Base-by-base conservation (phyloP, 2,329 filamentous ascomycete genomes). In the Talaromyces marneffei region DNA sequence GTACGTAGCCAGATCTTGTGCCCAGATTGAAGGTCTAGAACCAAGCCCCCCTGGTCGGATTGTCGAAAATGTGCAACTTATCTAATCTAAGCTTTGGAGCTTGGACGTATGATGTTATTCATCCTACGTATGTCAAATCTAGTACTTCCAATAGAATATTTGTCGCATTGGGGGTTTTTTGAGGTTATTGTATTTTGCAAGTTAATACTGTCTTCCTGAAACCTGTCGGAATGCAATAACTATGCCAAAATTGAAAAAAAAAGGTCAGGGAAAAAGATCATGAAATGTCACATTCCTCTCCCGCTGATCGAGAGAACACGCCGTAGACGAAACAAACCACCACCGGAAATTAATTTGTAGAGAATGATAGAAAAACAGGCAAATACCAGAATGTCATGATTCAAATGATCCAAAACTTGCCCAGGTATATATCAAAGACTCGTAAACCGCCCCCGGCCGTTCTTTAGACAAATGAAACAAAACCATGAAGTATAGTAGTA, bases 391-490 rank as follows among this genome's bases (percentile, higher is more conserved):
- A 37, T 37, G 7, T 55, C 33, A 55, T 55, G 33, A 40, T 55
- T 29, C 29, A 53, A 16, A 53, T 23, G 48, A 35, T 35, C 33
- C 25, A 55, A 40, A 40, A 18, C 33, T 27, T 55, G 35, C 52
- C 33, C 35, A 37, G 31, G 33, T 55, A 55, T 55, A 55, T 55
- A 55, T 55, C 52, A 37, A 55, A 55, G 46, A 48, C 27, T 42
- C 44, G 12, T 37, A 44, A 33, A 52, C 42, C 57, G 8, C 29
- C 55, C 25, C 40, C 8, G 35, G 27, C 46, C 23, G 31, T 59
- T 52, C 35, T 52, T 53, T 40, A 42, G 25, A 55, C 33, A 55
- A 40, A 40, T n/a, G 33, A 55, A 35, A 27, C 16, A 39, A 6
- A 53, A 53, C 8, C 10, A 48, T n/a, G 14, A 50, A 23, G 29